Base-by-base conservation (phyloP, 1,139 yeast genomes). In the Diutina pseudorugosa region DNA sequence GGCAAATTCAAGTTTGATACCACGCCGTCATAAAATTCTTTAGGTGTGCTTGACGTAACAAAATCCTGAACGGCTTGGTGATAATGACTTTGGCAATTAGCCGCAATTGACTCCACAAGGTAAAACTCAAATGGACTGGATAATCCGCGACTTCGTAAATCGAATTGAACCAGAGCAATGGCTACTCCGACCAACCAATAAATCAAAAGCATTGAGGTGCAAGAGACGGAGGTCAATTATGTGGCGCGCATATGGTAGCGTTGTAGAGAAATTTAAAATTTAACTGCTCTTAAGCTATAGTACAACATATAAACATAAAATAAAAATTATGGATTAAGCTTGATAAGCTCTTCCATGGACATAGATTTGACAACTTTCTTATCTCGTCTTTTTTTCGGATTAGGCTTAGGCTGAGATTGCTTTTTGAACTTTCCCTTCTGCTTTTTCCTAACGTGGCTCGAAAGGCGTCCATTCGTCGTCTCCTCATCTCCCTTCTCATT, bases 361-460 rank as follows among this genome's bases (percentile, higher is more conserved):
- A 74, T 51, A 62, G 60, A 11, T 52, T 57, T 14, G 47, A 30
- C 47, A 69, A 58, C 52, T 59, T 56, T 54, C 54, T 2, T 58
- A 59, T 41, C 58, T 59, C 2, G 56, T 54, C 0, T 71, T 58
- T 4, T 67, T 62, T 27, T 59, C 57, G n/a, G 63, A 57, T 6
- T 56, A 53, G 8, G 63, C 47, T 48, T 45, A 36, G 20, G 30
- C 19, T 33, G 49, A 47, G 48, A 16, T 23, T 25, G 47, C 33
- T 49, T 20, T 27, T 48, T 36, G 19, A 41, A 1, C 48, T 50
- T 41, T 49, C 51, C 41, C 53, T 50, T 36, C 36, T 7, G 20
- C 21, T 51, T 50, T 21, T 23, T 18, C 19, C 6, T 23, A 7
- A 23, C 6, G 4, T 23, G 25, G 25, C 25, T 23, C 25, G 7